These are phyloP conservation scores for Kwoniella dendrophila DNA, from an alignment of 768 basidiomycete species.

Conservation along the genomic window DNA sequence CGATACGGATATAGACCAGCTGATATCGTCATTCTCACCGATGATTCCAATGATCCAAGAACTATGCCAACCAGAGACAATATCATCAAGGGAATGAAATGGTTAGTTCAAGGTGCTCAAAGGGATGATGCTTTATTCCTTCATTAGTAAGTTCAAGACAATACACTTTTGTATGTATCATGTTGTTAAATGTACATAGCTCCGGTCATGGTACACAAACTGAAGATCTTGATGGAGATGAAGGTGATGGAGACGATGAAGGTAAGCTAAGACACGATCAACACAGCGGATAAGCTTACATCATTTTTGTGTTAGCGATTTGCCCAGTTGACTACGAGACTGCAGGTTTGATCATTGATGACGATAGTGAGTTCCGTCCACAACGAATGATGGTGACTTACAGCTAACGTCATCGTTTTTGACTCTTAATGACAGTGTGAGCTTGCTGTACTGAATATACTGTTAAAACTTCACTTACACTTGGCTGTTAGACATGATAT, in stretches of 20 bases:
- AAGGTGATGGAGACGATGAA: constrained; percentile 52
- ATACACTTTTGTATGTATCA: too few species aligned
- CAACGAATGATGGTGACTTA: background rate
- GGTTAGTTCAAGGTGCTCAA: constrained; percentile 79
- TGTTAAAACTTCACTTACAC: too few species aligned
- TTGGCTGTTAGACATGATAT: constrained; percentile 62
- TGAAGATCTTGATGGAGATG: constrained; percentile 63
- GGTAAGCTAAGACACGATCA: constrained; percentile 8
- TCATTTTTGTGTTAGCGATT: constrained; percentile 58
- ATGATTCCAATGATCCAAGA: constrained; percentile 67
- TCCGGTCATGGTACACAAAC: constrained; percentile 94
- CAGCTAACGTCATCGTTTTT: constrained; percentile 21
- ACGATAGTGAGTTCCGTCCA: constrained; percentile 62
- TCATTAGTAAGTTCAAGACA: constrained; percentile 44
- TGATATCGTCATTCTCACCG: constrained; percentile 86
- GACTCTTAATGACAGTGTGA: constrained; percentile 2
- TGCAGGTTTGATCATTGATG: constrained; percentile 80
- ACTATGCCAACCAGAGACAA: constrained; percentile 75
- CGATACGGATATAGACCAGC: constrained; percentile 69
- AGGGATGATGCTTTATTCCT: constrained; percentile 60
- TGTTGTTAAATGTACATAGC: constrained; percentile 50
- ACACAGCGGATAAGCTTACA: background rate
- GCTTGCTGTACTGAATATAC: too few species aligned
- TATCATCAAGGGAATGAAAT: constrained; percentile 84
- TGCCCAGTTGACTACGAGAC: constrained; percentile 78